Evolutionary conservation across 345 rosid species (phyloP).

Genomic region (Balakata baccata): DNA sequence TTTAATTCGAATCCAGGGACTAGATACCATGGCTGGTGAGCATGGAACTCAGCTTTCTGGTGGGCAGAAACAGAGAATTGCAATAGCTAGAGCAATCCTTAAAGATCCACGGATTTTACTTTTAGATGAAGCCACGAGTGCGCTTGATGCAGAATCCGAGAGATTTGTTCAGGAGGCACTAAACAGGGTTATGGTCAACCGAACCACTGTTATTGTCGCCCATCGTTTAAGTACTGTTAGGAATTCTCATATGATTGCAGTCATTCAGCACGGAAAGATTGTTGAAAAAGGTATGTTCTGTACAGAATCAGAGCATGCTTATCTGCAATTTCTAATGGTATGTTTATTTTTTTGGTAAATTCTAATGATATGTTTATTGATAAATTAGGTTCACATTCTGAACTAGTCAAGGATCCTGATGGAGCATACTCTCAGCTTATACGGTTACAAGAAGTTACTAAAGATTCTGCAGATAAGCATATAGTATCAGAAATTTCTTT

Average conservation of each 20-base stretch:
- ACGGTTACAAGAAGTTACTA: conserved; percentile 62
- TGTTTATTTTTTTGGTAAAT: too few species aligned
- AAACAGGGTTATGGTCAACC: conserved; percentile 26
- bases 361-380: neutral
- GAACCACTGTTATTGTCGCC: conserved; percentile 34
- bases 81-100: conserved; percentile 39
- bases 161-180: conserved; percentile 34
- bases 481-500: conserved; percentile 7
- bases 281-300: conserved; percentile 62
- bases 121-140: conserved; percentile 41
- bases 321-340: neutral
- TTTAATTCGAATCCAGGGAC: conserved; percentile 9
- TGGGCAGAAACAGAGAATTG: conserved; percentile 43
- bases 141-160: conserved; percentile 36
- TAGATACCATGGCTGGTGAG: conserved; percentile 22
- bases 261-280: conserved; percentile 71
- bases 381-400: conserved; percentile 46
- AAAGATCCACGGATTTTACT: conserved; percentile 33
- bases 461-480: conserved; percentile 36
- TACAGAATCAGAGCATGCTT: neutral
- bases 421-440: conserved; percentile 90
- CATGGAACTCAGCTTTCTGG: conserved; percentile 37
- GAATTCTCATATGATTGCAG: conserved; percentile 74
- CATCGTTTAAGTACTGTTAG: conserved; percentile 39
- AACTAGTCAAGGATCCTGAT: conserved; percentile 57